Evolutionary conservation across 192 early-diverging fungal genomes (phyloP).

Genomic region (Coemansia asiatica): DNA sequence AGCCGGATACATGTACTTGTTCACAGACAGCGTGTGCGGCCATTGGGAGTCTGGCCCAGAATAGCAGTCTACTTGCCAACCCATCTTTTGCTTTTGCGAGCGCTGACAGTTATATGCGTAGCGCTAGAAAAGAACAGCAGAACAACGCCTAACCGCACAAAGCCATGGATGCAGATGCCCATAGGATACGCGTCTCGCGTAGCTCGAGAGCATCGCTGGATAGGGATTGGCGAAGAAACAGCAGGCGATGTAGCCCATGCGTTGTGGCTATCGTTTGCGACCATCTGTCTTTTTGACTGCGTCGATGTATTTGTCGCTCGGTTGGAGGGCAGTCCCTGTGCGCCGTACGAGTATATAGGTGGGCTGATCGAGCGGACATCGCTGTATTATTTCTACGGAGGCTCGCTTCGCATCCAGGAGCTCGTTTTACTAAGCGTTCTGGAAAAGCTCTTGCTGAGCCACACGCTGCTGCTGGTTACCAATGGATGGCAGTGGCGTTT

Average conservation of each 20-base stretch:
- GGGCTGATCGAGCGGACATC: constrained; percentile 48
- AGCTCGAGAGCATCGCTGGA: constrained; percentile 13
- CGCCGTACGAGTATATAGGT: constrained; percentile 52
- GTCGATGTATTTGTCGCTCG: constrained; percentile 54
- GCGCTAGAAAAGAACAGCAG: constrained; percentile 9
- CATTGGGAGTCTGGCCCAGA: constrained; percentile 24
- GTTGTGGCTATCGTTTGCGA: constrained; percentile 39
- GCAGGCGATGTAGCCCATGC: constrained; percentile 11
- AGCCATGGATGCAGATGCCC: constrained; percentile 31
- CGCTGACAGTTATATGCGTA: constrained; percentile 13
- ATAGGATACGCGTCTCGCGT: constrained; percentile 9
- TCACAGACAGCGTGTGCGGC: constrained; percentile 42
- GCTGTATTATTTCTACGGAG: constrained; percentile 52
- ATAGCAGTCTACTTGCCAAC: constrained; percentile 36
- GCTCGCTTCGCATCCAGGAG: constrained; percentile 47
- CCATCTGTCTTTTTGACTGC: constrained; percentile 45
- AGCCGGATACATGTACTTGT: constrained; percentile 53
- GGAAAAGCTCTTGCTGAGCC: constrained; percentile 41
- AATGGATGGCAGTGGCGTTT: constrained; percentile 53
- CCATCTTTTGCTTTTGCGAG: constrained; percentile 24
- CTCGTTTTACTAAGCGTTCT: constrained; percentile 29
- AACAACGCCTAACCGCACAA: not conserved
- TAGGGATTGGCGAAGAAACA: constrained; percentile 7
- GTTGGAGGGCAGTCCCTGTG: constrained; percentile 51
- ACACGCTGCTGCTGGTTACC: constrained; percentile 24